Base-by-base conservation (phyloP, 78 protist genomes). In the Ministeria vibrans region DNA sequence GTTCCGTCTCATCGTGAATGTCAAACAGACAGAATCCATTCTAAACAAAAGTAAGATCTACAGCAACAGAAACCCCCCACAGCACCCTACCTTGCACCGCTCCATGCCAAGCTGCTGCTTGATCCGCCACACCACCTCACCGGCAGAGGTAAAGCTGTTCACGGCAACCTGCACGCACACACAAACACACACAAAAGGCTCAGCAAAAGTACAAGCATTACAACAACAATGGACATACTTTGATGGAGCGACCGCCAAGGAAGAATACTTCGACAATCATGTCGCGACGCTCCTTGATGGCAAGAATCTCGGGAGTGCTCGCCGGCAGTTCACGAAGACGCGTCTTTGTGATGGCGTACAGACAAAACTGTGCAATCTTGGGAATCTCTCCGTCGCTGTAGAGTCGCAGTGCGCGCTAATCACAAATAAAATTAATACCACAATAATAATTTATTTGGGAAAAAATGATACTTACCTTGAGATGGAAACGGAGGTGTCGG, bases 401-500 rank as follows among this genome's bases (percentile, higher is more conserved):
- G 49, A 43, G 22, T 23, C 22, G 36, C 6, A 41, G 18, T 30
- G 38, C 43, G 74, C 74, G 74, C 49, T 49, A 15, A 20, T 49
- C n/a, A n/a, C n/a, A n/a, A n/a, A n/a, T n/a, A n/a, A n/a, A n/a
- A n/a, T n/a, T n/a, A n/a, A n/a, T n/a, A 49, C 15, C n/a, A 49
- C 15, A 15, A 49, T 49, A 15, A 49, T 20, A 15, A 15, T 15
- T 9, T 49, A 28, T 11, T 22, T 59, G 38, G 32, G 6, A 30
- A 11, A 22, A 3, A 30, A 28, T 30, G 34, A 59, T 59, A 30
- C 38, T 59, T 4, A 22, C 38, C 66, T 70, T 70, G 62, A 70
- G 76, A 28, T 70, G 76, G 76, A 70, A 70, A 39, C 59, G 51
- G 23, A 70, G 76, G 76, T 22, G 44, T 28, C 76, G 76, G 36